Base-by-base conservation (phyloP, 2,329 filamentous ascomycete genomes). In the Diaporthe capsici region DNA sequence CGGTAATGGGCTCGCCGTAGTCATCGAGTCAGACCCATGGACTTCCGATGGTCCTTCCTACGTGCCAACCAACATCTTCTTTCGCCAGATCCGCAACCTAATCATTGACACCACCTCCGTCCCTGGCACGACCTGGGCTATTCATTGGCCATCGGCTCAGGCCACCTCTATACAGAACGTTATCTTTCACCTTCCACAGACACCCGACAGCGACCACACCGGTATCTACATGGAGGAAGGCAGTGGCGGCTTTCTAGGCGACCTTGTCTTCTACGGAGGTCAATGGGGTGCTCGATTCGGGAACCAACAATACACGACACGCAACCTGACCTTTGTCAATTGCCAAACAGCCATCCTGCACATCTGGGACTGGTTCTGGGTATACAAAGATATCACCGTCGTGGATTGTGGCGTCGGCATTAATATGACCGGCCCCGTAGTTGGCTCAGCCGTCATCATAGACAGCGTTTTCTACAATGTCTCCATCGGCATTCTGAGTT, bases 351-450 rank as follows among this genome's bases (percentile, higher is more conserved):
- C 91, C 47, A 91, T 94, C 72, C 90, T 88, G 81, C 92, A 94
- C 86, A 90, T 93, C 76, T 95, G 93, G 93, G 90, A 94, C 82
- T 95, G 93, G 93, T 90, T 90, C 2, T 95, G 92, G 91, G 92
- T 91, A 7, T 93, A 94, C 86, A 94, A 94, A 83, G 90, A 89
- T 25, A 80, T 94, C 20, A 86, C 84, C 20, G 89, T 94, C 81
- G 88, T 90, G 80, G 87, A 92, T 79, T 93, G 91, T 80, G 85
- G 85, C 8, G 86, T 93, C 47, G 93, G 92, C 28, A 87, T 95
- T 76, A 91, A 94, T 80, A 92, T 94, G 89, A 89, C 87, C 55
- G 84, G 86, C 55, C 85, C 91, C 79, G 90, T 89, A 17, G 93
- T 96, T 37, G 94, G 94, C 51, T 96, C 94, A 0, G 90, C 96